A percentile compares a stretch with the other conserved stretches of the same genome.
These are phyloP conservation scores for Gryganskiella cystojenkinii DNA, from an alignment of 192 early-diverging fungal genomes.

Conservation along the genomic window DNA sequence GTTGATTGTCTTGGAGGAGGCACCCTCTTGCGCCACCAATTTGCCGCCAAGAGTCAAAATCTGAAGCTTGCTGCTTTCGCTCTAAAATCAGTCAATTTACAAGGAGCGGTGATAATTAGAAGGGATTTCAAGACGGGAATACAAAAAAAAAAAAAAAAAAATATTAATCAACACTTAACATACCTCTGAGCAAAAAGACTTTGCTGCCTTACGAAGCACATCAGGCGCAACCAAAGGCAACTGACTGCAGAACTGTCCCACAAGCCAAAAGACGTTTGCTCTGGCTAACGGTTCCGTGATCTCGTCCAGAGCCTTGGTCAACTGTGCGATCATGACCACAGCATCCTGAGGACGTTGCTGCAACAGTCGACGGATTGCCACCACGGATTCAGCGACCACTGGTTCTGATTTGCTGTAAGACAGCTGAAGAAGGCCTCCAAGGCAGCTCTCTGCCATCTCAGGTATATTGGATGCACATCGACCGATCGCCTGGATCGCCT, in stretches of 20 bases:
- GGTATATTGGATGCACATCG: slow-evolving; percentile 68
- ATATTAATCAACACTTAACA: neutral
- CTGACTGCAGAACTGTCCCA: slow-evolving; percentile 79
- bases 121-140: neutral
- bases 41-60: slow-evolving; percentile 85
- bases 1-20: slow-evolving; percentile 45
- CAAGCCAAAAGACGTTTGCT: slow-evolving; percentile 88
- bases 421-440: slow-evolving; percentile 66
- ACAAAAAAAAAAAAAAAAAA: too few species aligned
- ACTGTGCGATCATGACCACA: slow-evolving; percentile 59
- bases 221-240: slow-evolving; percentile 81
- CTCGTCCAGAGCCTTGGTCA: slow-evolving; percentile 69
- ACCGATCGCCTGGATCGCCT: slow-evolving; percentile 72
- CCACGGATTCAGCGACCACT: slow-evolving; percentile 79
- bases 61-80: slow-evolving; percentile 81
- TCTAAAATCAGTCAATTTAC: slow-evolving; percentile 50
- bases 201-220: slow-evolving; percentile 80
- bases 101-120: neutral
- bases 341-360: slow-evolving; percentile 62
- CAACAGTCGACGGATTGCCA: slow-evolving; percentile 78
- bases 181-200: slow-evolving; percentile 64
- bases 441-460: slow-evolving; percentile 62
- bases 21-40: slow-evolving; percentile 60
- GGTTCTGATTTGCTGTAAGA: slow-evolving; percentile 73
- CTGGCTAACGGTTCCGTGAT: slow-evolving; percentile 80